Evolutionary conservation across 2,329 filamentous ascomycete species (phyloP).

Genomic region (Colletotrichum tropicale): DNA sequence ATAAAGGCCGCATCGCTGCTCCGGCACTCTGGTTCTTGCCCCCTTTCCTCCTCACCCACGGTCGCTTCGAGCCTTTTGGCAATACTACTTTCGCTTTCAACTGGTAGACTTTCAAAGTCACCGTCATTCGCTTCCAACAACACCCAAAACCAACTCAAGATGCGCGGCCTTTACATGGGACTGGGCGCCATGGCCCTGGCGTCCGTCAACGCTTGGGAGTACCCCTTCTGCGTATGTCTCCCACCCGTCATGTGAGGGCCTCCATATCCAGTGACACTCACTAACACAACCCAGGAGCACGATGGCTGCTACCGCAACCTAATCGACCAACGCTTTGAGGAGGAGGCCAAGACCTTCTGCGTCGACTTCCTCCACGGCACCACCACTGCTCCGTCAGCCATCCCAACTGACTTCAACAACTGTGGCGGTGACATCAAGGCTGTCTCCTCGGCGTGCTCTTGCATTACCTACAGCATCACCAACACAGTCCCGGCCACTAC

Average conservation of each 20-base stretch:
- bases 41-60: neutral
- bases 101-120: conserved; percentile 26
- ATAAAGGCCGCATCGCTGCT: neutral
- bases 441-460: conserved; percentile 41
- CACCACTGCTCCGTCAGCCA: conserved; percentile 27
- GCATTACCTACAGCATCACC: conserved; percentile 33
- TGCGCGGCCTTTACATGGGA: conserved; percentile 35
- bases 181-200: conserved; percentile 35
- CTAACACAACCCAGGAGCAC: conserved; percentile 20
- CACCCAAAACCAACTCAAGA: conserved; percentile 25
- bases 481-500: neutral
- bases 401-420: conserved; percentile 35
- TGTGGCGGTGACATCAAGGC: conserved; percentile 25
- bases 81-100: conserved; percentile 32
- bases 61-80: neutral
- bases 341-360: conserved; percentile 34
- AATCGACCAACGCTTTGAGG: conserved; percentile 33
- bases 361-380: conserved; percentile 32
- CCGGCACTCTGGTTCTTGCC: neutral
- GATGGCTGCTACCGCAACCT: conserved; percentile 42
- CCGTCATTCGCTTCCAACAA: conserved; percentile 30
- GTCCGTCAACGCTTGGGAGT: conserved; percentile 29
- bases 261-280: neutral
- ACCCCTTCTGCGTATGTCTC: conserved; percentile 29
- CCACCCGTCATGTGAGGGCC: neutral